Base-by-base conservation (phyloP, 306 rosid genomes). In the Quercus aquifolioides region DNA sequence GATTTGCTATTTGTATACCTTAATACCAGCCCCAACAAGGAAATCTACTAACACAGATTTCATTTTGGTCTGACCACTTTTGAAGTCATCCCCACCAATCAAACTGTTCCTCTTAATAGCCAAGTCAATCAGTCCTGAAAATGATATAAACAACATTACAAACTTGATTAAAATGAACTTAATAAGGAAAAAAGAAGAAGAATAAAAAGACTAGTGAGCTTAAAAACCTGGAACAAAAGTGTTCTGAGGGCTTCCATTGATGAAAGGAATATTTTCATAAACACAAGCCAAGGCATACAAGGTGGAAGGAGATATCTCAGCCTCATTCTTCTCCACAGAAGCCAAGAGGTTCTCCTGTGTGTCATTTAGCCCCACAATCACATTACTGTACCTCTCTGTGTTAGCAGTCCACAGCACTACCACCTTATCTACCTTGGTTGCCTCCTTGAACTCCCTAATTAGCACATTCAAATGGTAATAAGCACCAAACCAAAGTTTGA, bases 41-140 rank as follows among this genome's bases (percentile, higher is more conserved):
- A 93, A 95, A 86, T 95, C 99, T 7, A 95, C 99, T 84, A 95
- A 63, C n/a, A 92, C 97, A 73, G 97, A 95, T 82, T 95, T 95
- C 93, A 95, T 95, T 85, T 95, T 95, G 82, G 99, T 95, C 77
- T 95, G 99, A 72, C 99, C 99, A 89, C 99, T 95, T 88, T 95
- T 95, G 69, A 95, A 95, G 85, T 95, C 99, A 79, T 95, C 99
- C 54, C 99, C 99, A 71, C 99, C 99, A 72, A 95, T 95, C 88
- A 95, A 88, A 85, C 85, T 81, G 87, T 92, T 95, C 64, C 80
- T 92, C 79, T 84, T 72, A 55, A 95, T 91, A 57, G 99, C 99
- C 79, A 95, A 85, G 76, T 95, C 97, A 81, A 95, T 89, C 67
- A 95, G 81, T 71, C 99, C 97, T 94, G 85, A 70, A 49, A 15